phyloP scores from a whole-genome alignment of 2,329 filamentous ascomycete species.

The Aspergillus persii region DNA sequence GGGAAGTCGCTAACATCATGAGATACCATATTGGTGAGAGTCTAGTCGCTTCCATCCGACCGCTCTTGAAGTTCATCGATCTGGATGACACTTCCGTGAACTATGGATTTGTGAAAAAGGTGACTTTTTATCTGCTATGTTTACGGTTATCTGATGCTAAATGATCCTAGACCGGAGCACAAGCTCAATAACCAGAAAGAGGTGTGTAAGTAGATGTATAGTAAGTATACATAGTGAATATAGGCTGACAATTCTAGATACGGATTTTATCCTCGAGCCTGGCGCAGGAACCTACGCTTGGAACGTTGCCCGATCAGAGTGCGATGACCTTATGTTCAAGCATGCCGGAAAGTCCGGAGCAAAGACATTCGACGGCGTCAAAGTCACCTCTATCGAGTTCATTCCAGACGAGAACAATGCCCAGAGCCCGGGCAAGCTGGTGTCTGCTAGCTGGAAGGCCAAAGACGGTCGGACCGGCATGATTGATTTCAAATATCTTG shows the following conservation, averaged over 20 bases:
- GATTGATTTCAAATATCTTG: slow-evolving; percentile 44
- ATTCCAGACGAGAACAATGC: not conserved
- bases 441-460: slow-evolving; percentile 1
- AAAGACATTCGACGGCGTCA: slow-evolving; percentile 3
- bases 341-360: slow-evolving; percentile 28
- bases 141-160: not conserved
- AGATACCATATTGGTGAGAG: slow-evolving; percentile 42
- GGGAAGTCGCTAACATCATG: not conserved
- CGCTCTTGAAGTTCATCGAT: slow-evolving; percentile 48
- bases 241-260: slow-evolving; percentile 8
- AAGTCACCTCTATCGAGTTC: not conserved
- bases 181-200: not conserved
- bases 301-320: slow-evolving; percentile 31
- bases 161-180: not conserved
- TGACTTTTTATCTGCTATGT: not conserved
- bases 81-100: slow-evolving; percentile 26
- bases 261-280: slow-evolving; percentile 23
- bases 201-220: not conserved
- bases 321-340: slow-evolving; percentile 28
- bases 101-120: slow-evolving; percentile 5
- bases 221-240: not conserved
- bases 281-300: slow-evolving; percentile 23
- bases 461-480: slow-evolving; percentile 3
- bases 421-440: not conserved
- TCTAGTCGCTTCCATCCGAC: slow-evolving; percentile 40